Conservation (phyloP, 768 basidiomycete genomes). For the Lactifluus rugatus region DNA sequence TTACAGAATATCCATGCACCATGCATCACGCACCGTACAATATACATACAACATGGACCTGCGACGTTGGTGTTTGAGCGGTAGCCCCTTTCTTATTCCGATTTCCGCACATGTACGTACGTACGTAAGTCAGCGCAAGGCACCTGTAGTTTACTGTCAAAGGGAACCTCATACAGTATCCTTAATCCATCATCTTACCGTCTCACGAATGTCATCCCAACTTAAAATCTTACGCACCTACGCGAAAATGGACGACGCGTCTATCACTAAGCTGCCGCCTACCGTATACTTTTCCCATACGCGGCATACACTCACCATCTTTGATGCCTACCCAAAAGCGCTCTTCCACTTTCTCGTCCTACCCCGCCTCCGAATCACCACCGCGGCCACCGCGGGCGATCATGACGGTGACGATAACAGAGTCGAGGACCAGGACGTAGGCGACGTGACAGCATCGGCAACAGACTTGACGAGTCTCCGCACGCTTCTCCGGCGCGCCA, state of each 20-base stretch:
- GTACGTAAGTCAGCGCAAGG: too few species aligned
- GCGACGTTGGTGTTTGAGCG: too few species aligned
- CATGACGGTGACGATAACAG: too few species aligned
- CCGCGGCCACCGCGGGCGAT: slow-evolving; percentile 8
- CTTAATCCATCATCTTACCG: too few species aligned
- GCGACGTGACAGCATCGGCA: slow-evolving; percentile 14
- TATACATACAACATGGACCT: too few species aligned
- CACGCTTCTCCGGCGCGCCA: slow-evolving; percentile 30
- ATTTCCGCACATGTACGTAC: too few species aligned
- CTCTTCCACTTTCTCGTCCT: slow-evolving; percentile 83
- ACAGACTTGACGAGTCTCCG: slow-evolving; percentile 1
- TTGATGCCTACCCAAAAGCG: slow-evolving; percentile 72
- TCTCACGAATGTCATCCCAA: neutral
- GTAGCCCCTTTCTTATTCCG: too few species aligned
- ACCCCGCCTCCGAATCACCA: slow-evolving; percentile 38
- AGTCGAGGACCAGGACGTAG: too few species aligned
- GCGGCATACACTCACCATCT: slow-evolving; percentile 49
- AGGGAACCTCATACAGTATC: too few species aligned
- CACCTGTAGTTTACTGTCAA: too few species aligned
- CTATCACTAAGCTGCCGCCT: slow-evolving; percentile 37
- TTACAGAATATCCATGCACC: neutral
- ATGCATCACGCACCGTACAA: too few species aligned
- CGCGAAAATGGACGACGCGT: slow-evolving; percentile 39
- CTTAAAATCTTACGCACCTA: slow-evolving; percentile 54
- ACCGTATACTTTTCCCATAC: slow-evolving; percentile 53